Base-by-base conservation (phyloP, 2,329 filamentous ascomycete genomes). In the Hymenoscyphus repandus region DNA sequence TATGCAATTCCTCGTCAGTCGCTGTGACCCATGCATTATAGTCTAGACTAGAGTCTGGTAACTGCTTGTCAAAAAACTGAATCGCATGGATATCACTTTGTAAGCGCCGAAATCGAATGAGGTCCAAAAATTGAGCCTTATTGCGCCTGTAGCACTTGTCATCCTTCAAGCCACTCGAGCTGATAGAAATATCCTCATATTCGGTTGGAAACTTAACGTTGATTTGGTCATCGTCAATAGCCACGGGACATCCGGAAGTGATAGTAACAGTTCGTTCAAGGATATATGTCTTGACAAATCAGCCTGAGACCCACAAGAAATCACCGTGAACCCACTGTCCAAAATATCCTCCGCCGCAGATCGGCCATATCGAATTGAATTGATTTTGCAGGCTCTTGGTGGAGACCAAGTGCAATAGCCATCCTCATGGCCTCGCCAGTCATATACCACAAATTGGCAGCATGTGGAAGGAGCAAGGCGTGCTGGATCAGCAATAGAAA, bases 381-480 rank as follows among this genome's bases (percentile, higher is more conserved):
- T 5, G 45, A 15, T 1, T 30, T 17, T 5, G 51, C 51, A 9
- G 37, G 50, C 18, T 62, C 59, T 41, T 62, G 57, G 30, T 60
- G 59, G 2, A 62, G 53, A 5, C 59, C 59, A 7, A 62, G 53
- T 30, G 47, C 45, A 30, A 62, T 43, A 6, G 59, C 58, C 55
- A 62, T 60, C 9, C 59, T 53, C 52, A 60, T 55, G 7, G 58
- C 57, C 51, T 61, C 59, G 6, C 58, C 56, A 4, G 43, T 56
- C 40, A 58, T 40, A 27, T 58, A 61, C 56, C 56, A 60, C 20
- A 58, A 46, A 37, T 61, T 61, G 1, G 22, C 47, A 3, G 51
- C 54, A 43, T 56, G 51, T 17, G 59, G 59, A 13, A 61, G 45
- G 18, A 56, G 42, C 15, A 60, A 45, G 11, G 52, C 52, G 11